Percentiles rank a stretch among this genome's conserved stretches.
Evolutionary conservation across 495 filamentous ascomycete species (phyloP).

Genomic region (Astrothelium macrocarpum): DNA sequence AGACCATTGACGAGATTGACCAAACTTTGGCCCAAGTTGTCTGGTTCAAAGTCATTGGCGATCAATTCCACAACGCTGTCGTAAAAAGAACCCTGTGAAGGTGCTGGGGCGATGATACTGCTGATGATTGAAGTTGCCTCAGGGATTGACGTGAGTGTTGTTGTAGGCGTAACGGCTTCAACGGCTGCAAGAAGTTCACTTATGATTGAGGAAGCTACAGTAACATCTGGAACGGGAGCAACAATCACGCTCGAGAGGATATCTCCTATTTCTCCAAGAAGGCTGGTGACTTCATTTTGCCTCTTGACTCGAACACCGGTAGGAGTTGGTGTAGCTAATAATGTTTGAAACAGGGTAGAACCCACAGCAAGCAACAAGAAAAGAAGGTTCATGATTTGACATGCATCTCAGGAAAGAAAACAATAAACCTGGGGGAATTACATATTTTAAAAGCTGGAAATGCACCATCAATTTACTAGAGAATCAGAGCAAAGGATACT

Average conservation of each 20-base stretch:
- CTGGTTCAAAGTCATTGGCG: background rate
- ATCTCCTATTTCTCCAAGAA: background rate
- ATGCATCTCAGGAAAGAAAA: background rate
- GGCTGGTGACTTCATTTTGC: background rate
- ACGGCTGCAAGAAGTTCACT: background rate
- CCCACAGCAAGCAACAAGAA: background rate
- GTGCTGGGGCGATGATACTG: background rate
- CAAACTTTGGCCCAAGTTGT: background rate
- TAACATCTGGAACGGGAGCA: background rate
- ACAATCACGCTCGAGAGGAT: background rate
- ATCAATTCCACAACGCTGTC: background rate
- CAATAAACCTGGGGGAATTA: background rate
- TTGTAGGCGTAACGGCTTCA: background rate
- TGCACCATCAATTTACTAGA: too few relatives aligned
- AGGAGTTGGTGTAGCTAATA: background rate
- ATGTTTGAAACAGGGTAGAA: background rate
- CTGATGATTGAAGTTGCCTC: background rate
- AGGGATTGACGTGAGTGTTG: slow-evolving; percentile 2
- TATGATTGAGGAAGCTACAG: background rate
- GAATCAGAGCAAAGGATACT: too few relatives aligned
- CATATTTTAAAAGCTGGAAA: background rate
- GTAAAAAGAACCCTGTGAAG: background rate
- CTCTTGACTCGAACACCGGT: background rate
- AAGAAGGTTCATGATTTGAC: background rate
- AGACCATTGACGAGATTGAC: slow-evolving; percentile 7